These are phyloP conservation scores for Candolleomyces efflorescens DNA, from an alignment of 768 basidiomycete species.

Conservation along the genomic window DNA sequence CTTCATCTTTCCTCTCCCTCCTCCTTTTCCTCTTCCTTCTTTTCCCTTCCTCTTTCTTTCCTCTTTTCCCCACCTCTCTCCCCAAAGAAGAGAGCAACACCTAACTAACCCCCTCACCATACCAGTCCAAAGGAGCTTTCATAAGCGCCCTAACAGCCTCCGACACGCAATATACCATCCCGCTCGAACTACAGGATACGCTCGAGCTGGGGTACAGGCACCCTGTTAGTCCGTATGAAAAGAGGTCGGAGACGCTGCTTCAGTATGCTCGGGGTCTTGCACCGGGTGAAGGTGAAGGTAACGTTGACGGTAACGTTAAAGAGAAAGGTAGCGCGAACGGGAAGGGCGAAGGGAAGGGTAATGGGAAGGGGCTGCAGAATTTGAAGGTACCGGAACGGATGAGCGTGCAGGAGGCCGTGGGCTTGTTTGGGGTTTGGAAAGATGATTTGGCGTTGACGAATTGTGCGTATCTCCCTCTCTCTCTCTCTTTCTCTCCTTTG, in stretches of 20 bases:
- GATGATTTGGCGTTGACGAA: constrained; percentile 52
- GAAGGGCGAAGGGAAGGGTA: constrained; percentile 18
- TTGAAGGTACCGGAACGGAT: constrained; percentile 51
- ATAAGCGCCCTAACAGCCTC: constrained; percentile 65
- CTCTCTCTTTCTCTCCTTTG: background rate
- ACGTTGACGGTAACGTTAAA: too few relatives aligned
- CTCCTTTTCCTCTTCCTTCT: background rate
- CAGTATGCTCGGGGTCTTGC: too few relatives aligned
- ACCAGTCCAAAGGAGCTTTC: constrained; percentile 66
- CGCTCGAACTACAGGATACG: constrained; percentile 62
- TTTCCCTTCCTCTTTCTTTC: background rate
- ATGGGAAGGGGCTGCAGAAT: constrained; percentile 44
- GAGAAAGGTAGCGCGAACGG: too few relatives aligned
- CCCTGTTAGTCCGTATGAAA: constrained; percentile 42
- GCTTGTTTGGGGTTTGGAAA: constrained; percentile 75
- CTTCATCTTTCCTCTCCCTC: background rate
- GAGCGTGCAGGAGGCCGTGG: constrained; percentile 62
- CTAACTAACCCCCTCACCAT: background rate
- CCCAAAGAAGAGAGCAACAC: background rate
- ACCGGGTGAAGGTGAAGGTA: too few relatives aligned
- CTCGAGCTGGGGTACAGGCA: constrained; percentile 43
- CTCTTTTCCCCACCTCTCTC: background rate
- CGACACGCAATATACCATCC: constrained; percentile 52
- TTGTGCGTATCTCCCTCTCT: constrained; percentile 27
- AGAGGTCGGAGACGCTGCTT: constrained; percentile 9